Conservation (phyloP, 225 moss, liverwort and hornwort species). For the Ulota crispa region DNA sequence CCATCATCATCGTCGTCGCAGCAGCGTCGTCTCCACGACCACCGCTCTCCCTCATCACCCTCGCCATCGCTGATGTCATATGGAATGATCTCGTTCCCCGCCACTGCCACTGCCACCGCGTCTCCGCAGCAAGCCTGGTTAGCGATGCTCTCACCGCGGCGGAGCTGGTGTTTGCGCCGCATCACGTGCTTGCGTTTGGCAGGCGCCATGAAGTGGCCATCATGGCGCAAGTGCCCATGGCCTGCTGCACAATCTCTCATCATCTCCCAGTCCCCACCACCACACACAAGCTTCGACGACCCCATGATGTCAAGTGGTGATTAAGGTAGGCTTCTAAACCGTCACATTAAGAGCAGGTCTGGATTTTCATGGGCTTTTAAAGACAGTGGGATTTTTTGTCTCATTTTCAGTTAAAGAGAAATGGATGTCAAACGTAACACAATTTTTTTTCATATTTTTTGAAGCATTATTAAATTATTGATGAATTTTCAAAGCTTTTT, state of each 20-base stretch:
- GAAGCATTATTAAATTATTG: too few relatives aligned
- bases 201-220: slow-evolving; percentile 16
- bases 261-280: background rate
- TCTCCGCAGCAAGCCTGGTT: background rate
- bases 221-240: background rate
- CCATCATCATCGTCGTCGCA: background rate
- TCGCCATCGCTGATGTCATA: background rate
- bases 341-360: too few relatives aligned
- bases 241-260: background rate
- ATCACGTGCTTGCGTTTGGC: background rate
- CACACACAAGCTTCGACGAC: rapidly evolving
- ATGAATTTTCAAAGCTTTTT: too few relatives aligned
- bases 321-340: too few relatives aligned
- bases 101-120: rapidly evolving
- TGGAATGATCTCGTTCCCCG: background rate
- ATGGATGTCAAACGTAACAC: too few relatives aligned
- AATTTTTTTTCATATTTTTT: too few relatives aligned
- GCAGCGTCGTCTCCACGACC: background rate
- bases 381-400: too few relatives aligned
- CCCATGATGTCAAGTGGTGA: background rate
- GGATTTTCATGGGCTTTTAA: too few relatives aligned
- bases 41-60: background rate
- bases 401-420: too few relatives aligned
- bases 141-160: background rate
- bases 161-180: background rate